Conservation (phyloP, 352 stramenopile genomes). For the Paralagenidium karlingii region DNA sequence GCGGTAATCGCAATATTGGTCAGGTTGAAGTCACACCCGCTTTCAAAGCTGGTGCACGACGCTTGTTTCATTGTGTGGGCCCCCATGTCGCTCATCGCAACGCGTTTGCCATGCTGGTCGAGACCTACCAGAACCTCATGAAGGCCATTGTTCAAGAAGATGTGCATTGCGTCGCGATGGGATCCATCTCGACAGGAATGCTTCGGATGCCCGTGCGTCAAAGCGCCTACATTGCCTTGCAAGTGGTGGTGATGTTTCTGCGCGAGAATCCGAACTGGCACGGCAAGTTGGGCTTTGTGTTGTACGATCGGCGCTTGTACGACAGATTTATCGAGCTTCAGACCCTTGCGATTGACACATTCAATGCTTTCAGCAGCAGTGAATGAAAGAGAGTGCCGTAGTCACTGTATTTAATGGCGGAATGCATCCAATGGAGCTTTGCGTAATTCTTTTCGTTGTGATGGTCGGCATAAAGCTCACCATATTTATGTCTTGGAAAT, state of each 20-base stretch:
- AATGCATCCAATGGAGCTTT: too few relatives aligned
- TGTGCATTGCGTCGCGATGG: constrained; percentile 31
- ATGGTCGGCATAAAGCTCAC: too few relatives aligned
- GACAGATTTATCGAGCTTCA: too few relatives aligned
- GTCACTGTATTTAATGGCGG: too few relatives aligned
- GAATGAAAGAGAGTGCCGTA: too few relatives aligned
- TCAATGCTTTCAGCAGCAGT: too few relatives aligned
- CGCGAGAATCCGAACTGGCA: background rate
- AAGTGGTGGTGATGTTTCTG: constrained; percentile 23
- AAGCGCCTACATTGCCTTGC: constrained; percentile 25
- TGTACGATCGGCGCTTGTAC: too few relatives aligned
- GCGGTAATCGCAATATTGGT: constrained; percentile 11
- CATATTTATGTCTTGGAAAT: too few relatives aligned
- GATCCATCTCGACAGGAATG: constrained; percentile 57
- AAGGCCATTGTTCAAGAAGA: constrained; percentile 19
- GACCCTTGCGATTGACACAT: too few relatives aligned
- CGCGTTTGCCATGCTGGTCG: constrained; percentile 19
- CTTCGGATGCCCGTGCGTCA: constrained; percentile 21
- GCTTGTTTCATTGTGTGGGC: constrained; percentile 44
- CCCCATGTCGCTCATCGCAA: constrained; percentile 17
- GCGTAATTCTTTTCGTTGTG: too few relatives aligned
- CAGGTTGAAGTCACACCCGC: constrained; percentile 28
- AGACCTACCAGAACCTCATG: constrained; percentile 29
- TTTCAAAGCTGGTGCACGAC: constrained; percentile 25
- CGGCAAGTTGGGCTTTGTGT: constrained; percentile 1